Base-by-base conservation (phyloP, 441 rosid species). In the Lagerstroemia fauriei region DNA sequence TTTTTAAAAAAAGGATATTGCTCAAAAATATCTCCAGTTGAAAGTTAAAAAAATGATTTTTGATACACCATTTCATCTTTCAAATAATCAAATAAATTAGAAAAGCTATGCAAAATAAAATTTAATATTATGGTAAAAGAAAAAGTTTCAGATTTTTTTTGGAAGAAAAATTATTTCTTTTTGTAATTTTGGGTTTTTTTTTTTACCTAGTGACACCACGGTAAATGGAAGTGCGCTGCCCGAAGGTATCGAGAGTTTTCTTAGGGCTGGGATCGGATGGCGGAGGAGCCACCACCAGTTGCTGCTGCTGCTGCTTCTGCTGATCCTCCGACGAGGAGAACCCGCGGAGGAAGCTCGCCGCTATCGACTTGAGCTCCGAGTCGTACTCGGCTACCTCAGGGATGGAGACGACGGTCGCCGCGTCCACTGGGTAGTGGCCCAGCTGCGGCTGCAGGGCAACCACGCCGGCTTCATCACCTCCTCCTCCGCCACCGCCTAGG, bases 151-250 rank as follows among this genome's bases (percentile, higher is more conserved):
- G 6, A 56, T 56, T 18, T 56, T 56, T 18, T 14, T 56, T 3
- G 5, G 2, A 20, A 16, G 24, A 20, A 16, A 16, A 16, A 4
- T 56, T 56, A 4, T 59, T 59, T 22, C 29, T 59, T 59, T 59
- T 10, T 24, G 22, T 25, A 27, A 11, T 25, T 66, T 66, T 66
- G n/a, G n/a, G n/a, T 14, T 57, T 41, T 32, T 27, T n/a, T 7
- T 44, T 76, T 76, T 80, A 95, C 99, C 97, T 89, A 32, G 99
- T 96, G 69, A 96, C 99, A 8, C 99, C 99, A 65, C 99, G 86
- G 88, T 92, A 95, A 76, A 95, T 90, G 24, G 99, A 95, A 61
- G 99, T 96, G 27, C 98, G 96, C 81, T 96, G 99, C 69, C 99
- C 98, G 27, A 93, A 93, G 63, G 92, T 92, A 53, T 96, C 98